Base-by-base conservation (phyloP, 169 alveolate genomes). In the Plasmodium billcollinsi region DNA sequence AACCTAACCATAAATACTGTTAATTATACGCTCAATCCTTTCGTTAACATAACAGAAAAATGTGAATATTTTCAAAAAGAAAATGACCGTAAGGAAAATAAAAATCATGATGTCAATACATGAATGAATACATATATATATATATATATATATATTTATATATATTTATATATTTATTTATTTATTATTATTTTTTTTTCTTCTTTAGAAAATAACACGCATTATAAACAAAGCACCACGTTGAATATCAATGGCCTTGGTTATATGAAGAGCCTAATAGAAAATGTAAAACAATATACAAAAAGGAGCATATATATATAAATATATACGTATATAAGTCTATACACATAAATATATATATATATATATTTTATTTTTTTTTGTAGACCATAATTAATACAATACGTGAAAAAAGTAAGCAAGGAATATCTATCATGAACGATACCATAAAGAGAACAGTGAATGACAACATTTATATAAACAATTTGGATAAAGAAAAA, bases 391-490 rank as follows among this genome's bases (percentile, higher is more conserved):
- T 74, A 61, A 43, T 74, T 47, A 74, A 74, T 15, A 50, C 73
- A 50, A 66, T 74, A 21, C 21, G 43, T 11, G 88, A 74, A 58
- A 74, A 74, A 45, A 74, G 88, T 50, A 74, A 74, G 20, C 88
- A 74, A 62, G 88, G 88, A n/a, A 74, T 74, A 12, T n/a, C 18
- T 26, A 74, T 74, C 1, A 74, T 74, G 88, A 62, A 74, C 54
- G 88, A 74, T 33, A 62, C 73, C 2, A 74, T 74, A 50, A 74
- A 74, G 50, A 59, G 61, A 20, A 66, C 61, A 0, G 62, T 61
- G 7, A 74, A 59, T 61, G 88, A 74, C 5, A 74, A 11, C 43
- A 52, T 59, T 14, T 1, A 74, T 3, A 45, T 74, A 7, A 73
- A 73, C 26, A 66, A 33, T n/a, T 12, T 45, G 24, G 65, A 45